Evolutionary conservation across 768 basidiomycete genomes (phyloP).

Genomic region (Calocybe indica): DNA sequence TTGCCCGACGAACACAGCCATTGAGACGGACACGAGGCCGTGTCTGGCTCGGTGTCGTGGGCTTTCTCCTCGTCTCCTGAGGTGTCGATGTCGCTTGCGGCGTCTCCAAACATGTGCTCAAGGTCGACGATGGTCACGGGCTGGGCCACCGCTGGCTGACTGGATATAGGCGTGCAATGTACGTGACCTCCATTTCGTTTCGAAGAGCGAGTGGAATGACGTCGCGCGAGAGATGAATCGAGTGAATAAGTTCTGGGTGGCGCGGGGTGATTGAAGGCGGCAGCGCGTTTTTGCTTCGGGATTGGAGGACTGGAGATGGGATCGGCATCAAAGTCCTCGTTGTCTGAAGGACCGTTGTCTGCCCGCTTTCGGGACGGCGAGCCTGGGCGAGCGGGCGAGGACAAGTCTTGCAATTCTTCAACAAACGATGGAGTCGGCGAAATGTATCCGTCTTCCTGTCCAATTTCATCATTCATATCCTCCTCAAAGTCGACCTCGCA

Average conservation of each 20-base stretch:
- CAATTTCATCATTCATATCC: conserved; percentile 30
- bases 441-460: conserved; percentile 79
- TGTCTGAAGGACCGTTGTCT: conserved; percentile 9
- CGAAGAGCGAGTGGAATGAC: neutral
- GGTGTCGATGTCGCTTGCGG: conserved; percentile 40
- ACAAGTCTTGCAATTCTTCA: conserved; percentile 56
- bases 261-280: conserved; percentile 2
- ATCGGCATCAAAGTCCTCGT: conserved; percentile 49
- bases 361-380: conserved; percentile 10
- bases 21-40: too few relatives aligned
- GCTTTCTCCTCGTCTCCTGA: conserved; percentile 23
- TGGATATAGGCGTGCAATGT: neutral
- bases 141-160: neutral
- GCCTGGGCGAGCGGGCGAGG: conserved; percentile 47
- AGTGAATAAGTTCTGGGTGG: conserved; percentile 9
- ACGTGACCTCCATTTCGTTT: neutral
- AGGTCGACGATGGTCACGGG: conserved; percentile 29
- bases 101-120: conserved; percentile 35
- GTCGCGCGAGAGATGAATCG: conserved; percentile 7
- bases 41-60: conserved; percentile 16
- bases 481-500: conserved; percentile 36
- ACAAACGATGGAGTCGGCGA: conserved; percentile 60
- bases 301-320: conserved; percentile 41
- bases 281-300: conserved; percentile 10
- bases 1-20: too few relatives aligned